Evolutionary conservation across 2,329 filamentous ascomycete species (phyloP).

Genomic region (Botrytis squamosa): DNA sequence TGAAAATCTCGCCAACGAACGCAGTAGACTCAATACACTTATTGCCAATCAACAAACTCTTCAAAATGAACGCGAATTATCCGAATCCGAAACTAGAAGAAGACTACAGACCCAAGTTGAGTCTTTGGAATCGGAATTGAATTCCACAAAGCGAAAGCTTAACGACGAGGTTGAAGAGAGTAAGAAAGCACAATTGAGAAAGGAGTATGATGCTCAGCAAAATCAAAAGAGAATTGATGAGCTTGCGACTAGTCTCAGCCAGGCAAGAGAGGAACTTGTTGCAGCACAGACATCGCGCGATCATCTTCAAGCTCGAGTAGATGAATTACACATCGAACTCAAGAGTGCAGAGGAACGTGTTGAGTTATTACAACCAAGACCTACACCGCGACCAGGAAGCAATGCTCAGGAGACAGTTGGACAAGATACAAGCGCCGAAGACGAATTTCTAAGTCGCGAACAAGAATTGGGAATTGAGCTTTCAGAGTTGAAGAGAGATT

Average conservation of each 20-base stretch:
- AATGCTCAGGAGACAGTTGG: slow-evolving; percentile 44
- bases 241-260: slow-evolving; percentile 73
- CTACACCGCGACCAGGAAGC: slow-evolving; percentile 58
- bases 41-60: slow-evolving; percentile 83
- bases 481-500: slow-evolving; percentile 80
- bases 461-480: slow-evolving; percentile 83
- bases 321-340: slow-evolving; percentile 85
- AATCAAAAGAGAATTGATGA: slow-evolving; percentile 91
- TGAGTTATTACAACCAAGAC: slow-evolving; percentile 76
- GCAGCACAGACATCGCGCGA: slow-evolving; percentile 84
- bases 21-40: slow-evolving; percentile 76
- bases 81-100: slow-evolving; percentile 77
- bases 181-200: slow-evolving; percentile 78
- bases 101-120: slow-evolving; percentile 78
- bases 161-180: slow-evolving; percentile 78
- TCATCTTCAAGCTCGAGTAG: slow-evolving; percentile 82
- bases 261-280: slow-evolving; percentile 82
- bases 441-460: slow-evolving; percentile 61
- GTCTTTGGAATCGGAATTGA: slow-evolving; percentile 74
- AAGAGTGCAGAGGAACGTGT: slow-evolving; percentile 86
- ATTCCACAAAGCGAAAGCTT: slow-evolving; percentile 76
- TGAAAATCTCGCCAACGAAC: slow-evolving; percentile 79
- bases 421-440: slow-evolving; percentile 47
- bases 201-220: slow-evolving; percentile 88
- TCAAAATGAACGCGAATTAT: slow-evolving; percentile 85